phyloP scores from a whole-genome alignment of 768 basidiomycete species.

The Chalciporus pseudorubinellus region DNA sequence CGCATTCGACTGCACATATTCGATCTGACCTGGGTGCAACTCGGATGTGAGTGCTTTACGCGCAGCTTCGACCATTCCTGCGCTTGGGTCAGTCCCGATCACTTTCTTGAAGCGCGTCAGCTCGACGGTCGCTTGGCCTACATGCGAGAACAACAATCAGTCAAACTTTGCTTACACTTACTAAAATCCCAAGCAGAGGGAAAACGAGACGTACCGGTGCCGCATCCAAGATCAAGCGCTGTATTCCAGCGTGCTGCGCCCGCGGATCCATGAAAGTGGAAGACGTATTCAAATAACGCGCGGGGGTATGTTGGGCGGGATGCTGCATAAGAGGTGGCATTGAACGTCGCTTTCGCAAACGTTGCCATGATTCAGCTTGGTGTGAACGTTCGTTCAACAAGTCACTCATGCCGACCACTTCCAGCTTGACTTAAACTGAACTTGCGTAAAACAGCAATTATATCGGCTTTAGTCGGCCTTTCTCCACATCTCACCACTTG shows the following conservation, averaged over 20 bases:
- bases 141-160: too few relatives aligned
- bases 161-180: too few relatives aligned
- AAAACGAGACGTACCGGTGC: slow-evolving; percentile 57
- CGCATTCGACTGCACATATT: slow-evolving; percentile 42
- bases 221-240: slow-evolving; percentile 79
- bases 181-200: too few relatives aligned
- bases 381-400: not conserved
- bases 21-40: slow-evolving; percentile 18
- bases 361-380: slow-evolving; percentile 56
- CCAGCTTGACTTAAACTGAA: too few relatives aligned
- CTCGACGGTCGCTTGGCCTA: slow-evolving; percentile 70
- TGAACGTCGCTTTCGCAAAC: slow-evolving; percentile 69
- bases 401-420: not conserved
- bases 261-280: slow-evolving; percentile 48
- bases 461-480: not conserved
- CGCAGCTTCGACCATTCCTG: slow-evolving; percentile 65
- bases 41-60: slow-evolving; percentile 19
- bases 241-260: slow-evolving; percentile 42
- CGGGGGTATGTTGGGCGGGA: slow-evolving; percentile 73
- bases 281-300: slow-evolving; percentile 60
- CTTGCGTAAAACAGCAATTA: not conserved
- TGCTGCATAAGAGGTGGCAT: slow-evolving; percentile 63
- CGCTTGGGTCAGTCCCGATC: slow-evolving; percentile 70
- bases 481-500: too few relatives aligned
- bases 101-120: slow-evolving; percentile 58